Conservation (phyloP, 345 rosid species). For the Gossypium rotundifolium region DNA sequence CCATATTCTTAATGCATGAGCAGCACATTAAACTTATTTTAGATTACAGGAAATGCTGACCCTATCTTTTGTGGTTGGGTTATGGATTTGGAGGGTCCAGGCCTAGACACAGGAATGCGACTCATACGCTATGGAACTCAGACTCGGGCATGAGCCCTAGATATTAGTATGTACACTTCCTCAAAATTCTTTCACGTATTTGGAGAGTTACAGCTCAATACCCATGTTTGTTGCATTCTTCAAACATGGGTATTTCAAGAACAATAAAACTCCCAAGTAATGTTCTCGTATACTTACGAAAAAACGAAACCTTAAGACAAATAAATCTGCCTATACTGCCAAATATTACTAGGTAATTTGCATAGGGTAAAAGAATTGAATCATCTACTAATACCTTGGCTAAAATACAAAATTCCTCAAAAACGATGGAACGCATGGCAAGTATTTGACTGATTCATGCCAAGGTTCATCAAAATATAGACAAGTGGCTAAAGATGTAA, state of each 20-base stretch:
- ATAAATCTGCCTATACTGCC: not conserved
- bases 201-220: not conserved
- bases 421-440: conserved; percentile 15
- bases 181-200: not conserved
- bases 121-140: not conserved
- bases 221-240: not conserved
- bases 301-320: not conserved
- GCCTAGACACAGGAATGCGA: not conserved
- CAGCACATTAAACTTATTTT: not conserved
- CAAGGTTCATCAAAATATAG: conserved; percentile 11
- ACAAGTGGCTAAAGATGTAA: conserved; percentile 3
- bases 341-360: not conserved
- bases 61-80: not conserved
- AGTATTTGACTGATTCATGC: conserved; percentile 9
- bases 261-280: not conserved
- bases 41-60: not conserved
- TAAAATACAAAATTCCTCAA: conserved; percentile 26
- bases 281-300: not conserved
- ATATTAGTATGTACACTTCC: not conserved
- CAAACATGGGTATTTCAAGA: not conserved
- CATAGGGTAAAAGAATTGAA: not conserved
- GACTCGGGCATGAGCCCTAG: not conserved
- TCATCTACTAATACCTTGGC: conserved; percentile 13
- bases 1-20: not conserved
- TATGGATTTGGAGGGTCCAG: not conserved